Evolutionary conservation across 2,329 filamentous ascomycete species (phyloP).

Genomic region (Diatrype stigma): DNA sequence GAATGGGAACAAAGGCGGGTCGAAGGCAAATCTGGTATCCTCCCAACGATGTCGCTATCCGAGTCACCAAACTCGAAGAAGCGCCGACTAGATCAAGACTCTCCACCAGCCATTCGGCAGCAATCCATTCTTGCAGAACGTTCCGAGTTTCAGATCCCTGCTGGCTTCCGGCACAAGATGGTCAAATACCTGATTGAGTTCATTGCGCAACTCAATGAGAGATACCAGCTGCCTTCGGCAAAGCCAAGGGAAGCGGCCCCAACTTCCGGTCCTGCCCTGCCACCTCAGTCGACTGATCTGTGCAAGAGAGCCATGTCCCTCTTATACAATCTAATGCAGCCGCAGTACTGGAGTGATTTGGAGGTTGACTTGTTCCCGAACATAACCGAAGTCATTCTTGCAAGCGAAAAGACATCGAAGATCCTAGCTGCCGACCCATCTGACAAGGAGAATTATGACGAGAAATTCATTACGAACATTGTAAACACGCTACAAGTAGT

Average conservation of each 20-base stretch:
- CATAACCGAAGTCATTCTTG: slow-evolving; percentile 79
- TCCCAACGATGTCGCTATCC: slow-evolving; percentile 39
- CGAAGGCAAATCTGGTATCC: slow-evolving; percentile 48
- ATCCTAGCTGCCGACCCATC: slow-evolving; percentile 55
- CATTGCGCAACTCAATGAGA: slow-evolving; percentile 83
- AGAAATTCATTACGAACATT: slow-evolving; percentile 80
- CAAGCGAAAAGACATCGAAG: slow-evolving; percentile 69
- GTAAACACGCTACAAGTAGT: slow-evolving; percentile 93
- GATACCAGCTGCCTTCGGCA: slow-evolving; percentile 71
- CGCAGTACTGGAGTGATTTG: slow-evolving; percentile 85
- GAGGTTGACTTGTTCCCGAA: slow-evolving; percentile 90
- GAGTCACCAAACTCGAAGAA: slow-evolving; percentile 73
- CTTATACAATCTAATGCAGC: slow-evolving; percentile 78
- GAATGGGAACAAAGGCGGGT: slow-evolving; percentile 86
- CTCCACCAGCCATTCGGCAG: slow-evolving; percentile 48
- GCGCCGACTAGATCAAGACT: slow-evolving; percentile 68
- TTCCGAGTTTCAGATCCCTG: slow-evolving; percentile 64
- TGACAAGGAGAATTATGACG: slow-evolving; percentile 70
- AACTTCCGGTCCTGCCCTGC: slow-evolving; percentile 42
- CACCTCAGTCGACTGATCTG: slow-evolving; percentile 65
- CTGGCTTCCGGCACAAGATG: slow-evolving; percentile 69
- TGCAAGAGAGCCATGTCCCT: slow-evolving; percentile 80
- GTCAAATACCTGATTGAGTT: slow-evolving; percentile 95
- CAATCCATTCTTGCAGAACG: slow-evolving; percentile 46
- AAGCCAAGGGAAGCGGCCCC: slow-evolving; percentile 54